Base-by-base conservation (phyloP, 108 stramenopile species). In the Pseudonitzschia pungens region DNA sequence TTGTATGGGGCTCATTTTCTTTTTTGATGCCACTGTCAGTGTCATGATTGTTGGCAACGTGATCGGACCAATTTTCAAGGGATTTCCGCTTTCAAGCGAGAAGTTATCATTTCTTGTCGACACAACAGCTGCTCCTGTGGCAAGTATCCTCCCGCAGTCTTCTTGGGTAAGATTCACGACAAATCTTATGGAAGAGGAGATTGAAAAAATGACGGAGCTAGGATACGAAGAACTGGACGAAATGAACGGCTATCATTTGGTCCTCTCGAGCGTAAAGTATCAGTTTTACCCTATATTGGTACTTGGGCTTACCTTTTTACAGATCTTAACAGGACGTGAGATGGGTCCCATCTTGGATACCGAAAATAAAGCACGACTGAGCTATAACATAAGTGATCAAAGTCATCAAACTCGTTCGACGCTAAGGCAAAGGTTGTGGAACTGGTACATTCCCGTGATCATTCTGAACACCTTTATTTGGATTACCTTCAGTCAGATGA, bases 21-120 rank as follows among this genome's bases (percentile, higher is more conserved):
- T 90, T 76, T 86, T 87, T 42, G 82, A 83, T 75, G 73, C 87
- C 22, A 82, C 83, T 75, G 63, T 82, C 70, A 90, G 84, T 58
- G 73, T 74, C 20, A 69, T 90, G 29, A 57, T 90, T 43, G 76
- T 84, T 15, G 89, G 87, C 27, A 63, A 75, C 15, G 70, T 83
- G 12, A 74, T 90, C 72, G 62, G 83, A 14, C 74, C 87, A 22
- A 59, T 87, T 3, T 29, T 80, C 4, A 84, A 87, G 75, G 59
- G 71, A 4, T 65, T 81, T 21, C 68, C 76, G 14, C 69, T 87
- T 40, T 84, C 82, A 12, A 43, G 76, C 12, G 87, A 87, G 69
- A 90, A 88, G 75, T 45, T 85, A 2, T 83, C 89, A 9, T 90
- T 84, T 56, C 74, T 90, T 26, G 72, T 86, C 21, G 84, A 90